Evolutionary conservation across 176 grass and related monocot genomes (phyloP), one percentile per base, ranked within the genome.

Genomic region (Olyra latifolia): DNA sequence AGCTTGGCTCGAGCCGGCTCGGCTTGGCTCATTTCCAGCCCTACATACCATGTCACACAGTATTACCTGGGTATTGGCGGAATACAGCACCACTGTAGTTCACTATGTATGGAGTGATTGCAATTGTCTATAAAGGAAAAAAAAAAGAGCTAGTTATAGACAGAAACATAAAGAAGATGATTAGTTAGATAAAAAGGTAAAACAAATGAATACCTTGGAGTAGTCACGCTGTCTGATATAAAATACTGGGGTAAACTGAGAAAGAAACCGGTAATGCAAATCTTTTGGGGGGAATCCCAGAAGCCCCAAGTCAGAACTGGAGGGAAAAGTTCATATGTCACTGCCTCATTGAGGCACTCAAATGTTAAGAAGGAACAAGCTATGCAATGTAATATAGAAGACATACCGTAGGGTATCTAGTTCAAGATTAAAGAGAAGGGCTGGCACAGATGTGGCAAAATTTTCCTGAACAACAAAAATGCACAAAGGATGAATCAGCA

Each of bases 171-270:
- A 75, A 80, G 6, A 86, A 75, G 24, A 71, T 61, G 29, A 23
- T 25, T 81, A 82, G 29, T 13, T 76, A 69, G 40, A 38, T 60
- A 77, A 52, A 73, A 66, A 5, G 32, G 32, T 69, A 54, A 22
- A 48, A 59, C 63, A 39, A 62, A 77, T 80, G 45, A 53, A 75
- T 86, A 98, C 95, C 90, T 98, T 98, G 55, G 95, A 98, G 61
- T 98, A 98, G 44, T 98, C 95, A 69, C 90, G 93, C 54, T 85
- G 93, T 84, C 95, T 91, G 70, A 98, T 98, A 83, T 93, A 98
- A 83, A 98, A 98, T 74, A 93, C 81, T 41, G 95, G 95, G 66
- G 87, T 87, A 76, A 91, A 95, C 54, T 98, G 90, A 88, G 90
- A 95, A 91, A 98, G 95, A 81, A 98, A 98, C 3, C 90, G 86